Conservation (phyloP, 352 stramenopile species). For the Phytophthora idaei region DNA sequence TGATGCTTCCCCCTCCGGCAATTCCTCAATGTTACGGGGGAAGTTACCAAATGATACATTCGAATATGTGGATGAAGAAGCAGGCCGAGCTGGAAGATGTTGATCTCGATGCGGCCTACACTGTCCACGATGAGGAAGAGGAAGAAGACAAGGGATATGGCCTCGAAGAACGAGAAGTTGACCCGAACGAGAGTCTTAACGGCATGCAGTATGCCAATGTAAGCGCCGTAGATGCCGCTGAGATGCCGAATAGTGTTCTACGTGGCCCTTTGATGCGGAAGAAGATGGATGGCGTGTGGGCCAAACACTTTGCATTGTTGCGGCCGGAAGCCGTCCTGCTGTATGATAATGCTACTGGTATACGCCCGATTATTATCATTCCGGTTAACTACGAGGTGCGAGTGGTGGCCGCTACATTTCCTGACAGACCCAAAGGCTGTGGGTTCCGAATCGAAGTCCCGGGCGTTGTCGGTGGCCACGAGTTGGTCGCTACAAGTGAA, state of each 20-base stretch:
- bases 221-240: constrained; percentile 59
- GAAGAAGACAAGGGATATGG: constrained; percentile 57
- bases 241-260: constrained; percentile 76
- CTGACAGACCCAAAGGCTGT: constrained; percentile 52
- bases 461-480: constrained; percentile 61
- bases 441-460: constrained; percentile 72
- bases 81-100: constrained; percentile 80
- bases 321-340: constrained; percentile 73
- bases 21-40: constrained; percentile 74
- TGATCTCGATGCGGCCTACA: constrained; percentile 48
- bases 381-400: constrained; percentile 68
- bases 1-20: constrained; percentile 47
- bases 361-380: constrained; percentile 77
- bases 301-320: constrained; percentile 72
- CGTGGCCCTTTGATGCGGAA: constrained; percentile 70
- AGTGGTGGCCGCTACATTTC: constrained; percentile 52
- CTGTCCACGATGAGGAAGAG: constrained; percentile 26
- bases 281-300: constrained; percentile 73
- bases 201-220: constrained; percentile 85
- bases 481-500: constrained; percentile 62
- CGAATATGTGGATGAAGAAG: constrained; percentile 61
- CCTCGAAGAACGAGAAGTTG: constrained; percentile 27
- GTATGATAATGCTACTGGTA: constrained; percentile 62
- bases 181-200: constrained; percentile 56
- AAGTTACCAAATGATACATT: constrained; percentile 56